These are phyloP conservation scores for Dalbergia cultrata DNA, from an alignment of 306 rosid genomes.

Conservation along the genomic window DNA sequence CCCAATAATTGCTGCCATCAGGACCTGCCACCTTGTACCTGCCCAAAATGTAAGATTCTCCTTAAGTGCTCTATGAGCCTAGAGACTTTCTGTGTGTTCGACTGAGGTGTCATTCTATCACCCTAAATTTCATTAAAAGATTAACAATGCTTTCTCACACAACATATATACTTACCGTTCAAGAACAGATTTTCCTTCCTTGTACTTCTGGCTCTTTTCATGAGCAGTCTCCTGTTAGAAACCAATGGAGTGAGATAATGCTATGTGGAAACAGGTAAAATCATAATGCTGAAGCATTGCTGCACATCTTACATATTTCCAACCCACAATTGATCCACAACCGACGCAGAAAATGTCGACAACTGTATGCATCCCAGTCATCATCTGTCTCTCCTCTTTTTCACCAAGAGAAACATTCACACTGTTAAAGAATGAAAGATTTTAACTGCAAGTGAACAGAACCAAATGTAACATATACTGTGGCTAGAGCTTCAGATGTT, in stretches of 20 bases:
- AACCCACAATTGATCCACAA: slow-evolving; percentile 95
- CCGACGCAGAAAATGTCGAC: slow-evolving; percentile 97
- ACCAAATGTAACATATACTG: slow-evolving; percentile 22
- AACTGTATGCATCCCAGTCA: slow-evolving; percentile 92
- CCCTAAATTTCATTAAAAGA: background rate
- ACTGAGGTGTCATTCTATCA: too few species aligned
- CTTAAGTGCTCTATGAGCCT: too few species aligned
- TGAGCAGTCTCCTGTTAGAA: slow-evolving; percentile 74
- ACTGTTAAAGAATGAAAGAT: slow-evolving; percentile 58
- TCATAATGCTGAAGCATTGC: slow-evolving; percentile 38
- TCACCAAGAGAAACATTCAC: slow-evolving; percentile 79
- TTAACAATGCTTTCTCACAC: slow-evolving; percentile 43
- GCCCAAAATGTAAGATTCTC: slow-evolving; percentile 51
- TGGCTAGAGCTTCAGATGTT: slow-evolving; percentile 3
- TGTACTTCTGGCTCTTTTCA: slow-evolving; percentile 77
- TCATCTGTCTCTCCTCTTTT: slow-evolving; percentile 81
- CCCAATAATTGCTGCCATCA: slow-evolving; percentile 86
- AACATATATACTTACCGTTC: slow-evolving; percentile 73
- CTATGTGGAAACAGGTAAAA: slow-evolving; percentile 34
- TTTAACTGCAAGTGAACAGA: slow-evolving; percentile 32
- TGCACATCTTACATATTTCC: slow-evolving; percentile 91
- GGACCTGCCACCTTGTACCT: slow-evolving; percentile 89
- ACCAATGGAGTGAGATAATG: slow-evolving; percentile 53
- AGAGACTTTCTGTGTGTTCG: too few species aligned
- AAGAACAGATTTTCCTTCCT: slow-evolving; percentile 79